Evolutionary conservation across 768 basidiomycete genomes (phyloP), one percentile per base, ranked within the genome.

Genomic region (Gelatoporia subvermispora): DNA sequence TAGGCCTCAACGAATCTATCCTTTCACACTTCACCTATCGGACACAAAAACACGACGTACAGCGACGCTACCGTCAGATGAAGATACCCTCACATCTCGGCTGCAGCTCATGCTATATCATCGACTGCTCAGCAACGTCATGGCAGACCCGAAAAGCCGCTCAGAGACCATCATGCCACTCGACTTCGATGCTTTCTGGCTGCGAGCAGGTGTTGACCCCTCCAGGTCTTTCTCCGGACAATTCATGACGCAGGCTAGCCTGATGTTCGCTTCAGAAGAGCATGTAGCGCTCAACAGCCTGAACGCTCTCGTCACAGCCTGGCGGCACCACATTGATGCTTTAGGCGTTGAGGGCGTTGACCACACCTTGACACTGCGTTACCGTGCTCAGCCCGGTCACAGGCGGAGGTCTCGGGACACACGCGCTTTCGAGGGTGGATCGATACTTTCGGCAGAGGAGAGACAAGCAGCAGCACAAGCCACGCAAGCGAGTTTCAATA

Each of bases 61-160:
- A 2, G 50, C 68, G 1, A 70, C 62, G 13, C 54, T 89, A 1
- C 88, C 88, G 1, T 61, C 71, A 3, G 71, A 81, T 13, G 71
- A 74, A 35, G 87, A 89, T 52, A 73, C 79, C 0, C 60, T 76
- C 13, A 61, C 80, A 1, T 73, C 87, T 0, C 77, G 78, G 7
- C 65, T 89, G 31, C 89, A 92, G 60, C 73, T 91, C 4, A 88
- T 88, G 84, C 65, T 89, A 34, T 92, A 92, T 59, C 75, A 78
- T 56, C 78, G 79, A 16, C 76, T 92, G 44, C 71, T 92, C 34
- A 69, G 72, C 18, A 65, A 67, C 3, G 65, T 88, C 11, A 60
- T 83, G 17, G 47, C 57, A 1, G 64, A 75, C 3, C 60, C 61
- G 2, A 60, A 67, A n/a, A 55, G 56, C 4, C 70, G 71, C 1